Percentiles rank a stretch among this genome's conserved stretches.
These are phyloP conservation scores for Acanthamoeba royreba DNA, from an alignment of 208 protist species.

Conservation along the genomic window DNA sequence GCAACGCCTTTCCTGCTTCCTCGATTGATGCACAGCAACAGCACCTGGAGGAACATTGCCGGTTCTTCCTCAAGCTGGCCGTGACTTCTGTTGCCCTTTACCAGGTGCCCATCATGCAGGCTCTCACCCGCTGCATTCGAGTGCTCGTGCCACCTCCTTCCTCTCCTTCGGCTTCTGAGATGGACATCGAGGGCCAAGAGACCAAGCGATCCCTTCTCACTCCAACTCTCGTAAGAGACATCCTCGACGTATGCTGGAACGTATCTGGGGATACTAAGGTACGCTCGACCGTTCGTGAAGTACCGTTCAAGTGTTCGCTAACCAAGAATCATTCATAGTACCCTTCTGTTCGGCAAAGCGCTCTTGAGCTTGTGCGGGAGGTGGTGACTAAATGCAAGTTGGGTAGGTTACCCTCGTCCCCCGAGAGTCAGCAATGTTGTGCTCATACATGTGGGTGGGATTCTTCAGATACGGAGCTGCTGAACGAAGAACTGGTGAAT, in stretches of 20 bases:
- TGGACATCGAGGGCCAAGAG: background rate
- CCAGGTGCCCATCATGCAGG: conserved; percentile 23
- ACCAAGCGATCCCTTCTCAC: background rate
- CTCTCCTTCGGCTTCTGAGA: background rate
- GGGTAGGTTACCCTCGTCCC: too few relatives aligned
- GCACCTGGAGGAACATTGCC: background rate
- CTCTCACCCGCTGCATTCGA: background rate
- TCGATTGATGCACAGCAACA: background rate
- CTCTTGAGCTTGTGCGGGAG: conserved; percentile 51
- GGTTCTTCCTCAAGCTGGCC: background rate
- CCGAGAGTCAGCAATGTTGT: too few relatives aligned
- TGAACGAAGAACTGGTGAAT: background rate
- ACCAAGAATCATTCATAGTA: conserved; percentile 46
- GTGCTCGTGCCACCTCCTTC: background rate
- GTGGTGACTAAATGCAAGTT: conserved; percentile 28
- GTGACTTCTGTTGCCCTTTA: background rate
- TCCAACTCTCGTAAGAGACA: background rate
- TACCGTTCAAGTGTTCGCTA: too few relatives aligned
- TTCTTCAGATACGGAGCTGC: background rate
- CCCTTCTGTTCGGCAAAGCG: conserved; percentile 23
- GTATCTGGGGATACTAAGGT: background rate
- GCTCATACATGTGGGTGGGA: too few relatives aligned
- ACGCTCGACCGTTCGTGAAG: too few relatives aligned
- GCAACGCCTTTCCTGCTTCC: background rate
- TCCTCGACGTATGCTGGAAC: background rate